Evolutionary conservation across 2,329 filamentous ascomycete species (phyloP).

Genomic region (Proliferodiscus dingleyae): DNA sequence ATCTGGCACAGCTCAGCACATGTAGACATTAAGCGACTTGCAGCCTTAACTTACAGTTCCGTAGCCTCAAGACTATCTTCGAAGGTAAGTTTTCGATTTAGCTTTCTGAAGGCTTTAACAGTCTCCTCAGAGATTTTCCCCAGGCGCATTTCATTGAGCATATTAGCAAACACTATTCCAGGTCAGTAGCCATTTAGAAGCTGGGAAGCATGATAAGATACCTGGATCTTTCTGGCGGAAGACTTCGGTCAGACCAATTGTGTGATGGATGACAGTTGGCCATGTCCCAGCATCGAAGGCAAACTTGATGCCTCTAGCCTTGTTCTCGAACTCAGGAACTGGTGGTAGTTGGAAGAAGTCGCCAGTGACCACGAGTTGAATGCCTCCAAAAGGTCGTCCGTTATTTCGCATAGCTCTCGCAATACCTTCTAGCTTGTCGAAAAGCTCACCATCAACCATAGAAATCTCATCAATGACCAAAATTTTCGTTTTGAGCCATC

Average conservation of each 20-base stretch:
- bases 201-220: slow-evolving; percentile 28
- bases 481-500: slow-evolving; percentile 85
- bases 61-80: slow-evolving; percentile 76
- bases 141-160: slow-evolving; percentile 97
- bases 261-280: slow-evolving; percentile 90
- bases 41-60: slow-evolving; percentile 57
- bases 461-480: slow-evolving; percentile 93
- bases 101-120: slow-evolving; percentile 66
- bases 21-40: not conserved
- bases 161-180: slow-evolving; percentile 69
- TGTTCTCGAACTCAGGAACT: slow-evolving; percentile 67
- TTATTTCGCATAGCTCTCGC: slow-evolving; percentile 84
- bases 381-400: slow-evolving; percentile 88
- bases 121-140: slow-evolving; percentile 75
- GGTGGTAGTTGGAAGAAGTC: slow-evolving; percentile 98
- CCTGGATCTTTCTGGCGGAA: slow-evolving; percentile 88
- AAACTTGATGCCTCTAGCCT: slow-evolving; percentile 68
- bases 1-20: slow-evolving; percentile 43
- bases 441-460: slow-evolving; percentile 96
- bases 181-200: slow-evolving; percentile 25
- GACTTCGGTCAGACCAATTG: slow-evolving; percentile 89
- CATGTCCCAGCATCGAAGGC: slow-evolving; percentile 90
- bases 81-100: slow-evolving; percentile 67
- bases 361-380: slow-evolving; percentile 91
- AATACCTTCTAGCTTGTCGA: slow-evolving; percentile 90